Conservation (phyloP, 129 eudicot species). For the Pulicaria dysenterica region DNA sequence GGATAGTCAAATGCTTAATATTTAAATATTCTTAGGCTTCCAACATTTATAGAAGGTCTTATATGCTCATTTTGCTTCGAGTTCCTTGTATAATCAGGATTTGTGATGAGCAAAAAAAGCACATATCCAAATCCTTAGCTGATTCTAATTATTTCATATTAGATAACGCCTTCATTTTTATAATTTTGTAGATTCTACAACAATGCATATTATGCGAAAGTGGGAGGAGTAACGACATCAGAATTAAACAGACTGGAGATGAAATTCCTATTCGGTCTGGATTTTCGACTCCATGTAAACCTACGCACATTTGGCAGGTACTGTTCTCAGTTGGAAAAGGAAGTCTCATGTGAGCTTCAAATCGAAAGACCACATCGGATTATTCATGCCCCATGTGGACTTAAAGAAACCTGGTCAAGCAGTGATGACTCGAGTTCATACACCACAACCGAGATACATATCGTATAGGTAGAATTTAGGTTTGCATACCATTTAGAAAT, state of each 20-base stretch:
- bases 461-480: constrained; percentile 19
- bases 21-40: too few species aligned
- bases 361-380: constrained; percentile 37
- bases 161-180: background rate
- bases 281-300: constrained; percentile 58
- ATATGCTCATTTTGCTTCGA: too few species aligned
- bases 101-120: background rate
- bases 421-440: constrained; percentile 38
- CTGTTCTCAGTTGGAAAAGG: constrained; percentile 48
- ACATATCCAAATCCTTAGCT: background rate
- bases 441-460: constrained; percentile 32
- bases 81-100: too few species aligned
- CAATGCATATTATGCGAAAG: constrained; percentile 80
- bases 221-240: constrained; percentile 70
- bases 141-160: background rate
- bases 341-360: constrained; percentile 25
- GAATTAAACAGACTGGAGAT: constrained; percentile 71
- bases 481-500: background rate
- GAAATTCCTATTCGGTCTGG: constrained; percentile 48
- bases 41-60: too few species aligned
- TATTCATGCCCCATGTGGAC: constrained; percentile 32
- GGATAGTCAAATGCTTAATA: too few species aligned
- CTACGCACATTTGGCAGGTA: constrained; percentile 51
- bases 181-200: constrained; percentile 42
- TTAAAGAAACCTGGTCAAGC: constrained; percentile 30